A percentile compares a stretch with the other conserved stretches of the same genome.
These are phyloP conservation scores for Candida sakaeoensis DNA, from an alignment of 805 yeast genomes.

Conservation along the genomic window DNA sequence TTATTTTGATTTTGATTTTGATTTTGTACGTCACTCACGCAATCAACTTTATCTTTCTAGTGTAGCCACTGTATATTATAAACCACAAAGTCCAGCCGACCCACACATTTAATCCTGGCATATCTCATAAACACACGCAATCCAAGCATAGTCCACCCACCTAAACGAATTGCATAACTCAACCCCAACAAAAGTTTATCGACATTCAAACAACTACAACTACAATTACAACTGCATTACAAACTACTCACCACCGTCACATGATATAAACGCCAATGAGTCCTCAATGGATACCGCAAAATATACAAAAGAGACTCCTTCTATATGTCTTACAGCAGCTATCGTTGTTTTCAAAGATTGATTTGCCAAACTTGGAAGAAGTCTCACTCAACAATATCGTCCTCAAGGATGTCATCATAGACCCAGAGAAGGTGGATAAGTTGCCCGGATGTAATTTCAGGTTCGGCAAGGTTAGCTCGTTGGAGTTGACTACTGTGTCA, in stretches of 20 bases:
- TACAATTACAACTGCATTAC: not conserved
- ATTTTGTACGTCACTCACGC: slow-evolving; percentile 2
- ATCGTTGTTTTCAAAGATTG: slow-evolving; percentile 76
- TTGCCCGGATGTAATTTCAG: slow-evolving; percentile 63
- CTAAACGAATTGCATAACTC: no score
- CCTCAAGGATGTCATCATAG: slow-evolving; percentile 60
- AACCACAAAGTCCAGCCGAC: not conserved
- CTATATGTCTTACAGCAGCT: slow-evolving; percentile 78
- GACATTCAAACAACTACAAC: not conserved
- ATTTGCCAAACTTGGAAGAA: slow-evolving; percentile 70
- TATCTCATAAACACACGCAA: no score
- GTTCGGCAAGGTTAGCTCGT: slow-evolving; percentile 53
- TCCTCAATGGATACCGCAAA: slow-evolving; percentile 75
- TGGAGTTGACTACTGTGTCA: slow-evolving; percentile 42
- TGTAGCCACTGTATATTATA: not conserved
- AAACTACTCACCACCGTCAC: not conserved
- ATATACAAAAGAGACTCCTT: slow-evolving; percentile 76
- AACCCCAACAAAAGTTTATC: no score
- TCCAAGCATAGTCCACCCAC: no score
- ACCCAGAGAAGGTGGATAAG: slow-evolving; percentile 61
- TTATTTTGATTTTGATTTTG: not conserved
- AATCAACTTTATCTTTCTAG: not conserved
- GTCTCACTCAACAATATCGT: slow-evolving; percentile 61
- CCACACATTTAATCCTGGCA: not conserved
- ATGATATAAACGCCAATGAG: slow-evolving; percentile 14